Conservation (phyloP, 2,329 filamentous ascomycete genomes). For the Pleurostoma richardsiae region DNA sequence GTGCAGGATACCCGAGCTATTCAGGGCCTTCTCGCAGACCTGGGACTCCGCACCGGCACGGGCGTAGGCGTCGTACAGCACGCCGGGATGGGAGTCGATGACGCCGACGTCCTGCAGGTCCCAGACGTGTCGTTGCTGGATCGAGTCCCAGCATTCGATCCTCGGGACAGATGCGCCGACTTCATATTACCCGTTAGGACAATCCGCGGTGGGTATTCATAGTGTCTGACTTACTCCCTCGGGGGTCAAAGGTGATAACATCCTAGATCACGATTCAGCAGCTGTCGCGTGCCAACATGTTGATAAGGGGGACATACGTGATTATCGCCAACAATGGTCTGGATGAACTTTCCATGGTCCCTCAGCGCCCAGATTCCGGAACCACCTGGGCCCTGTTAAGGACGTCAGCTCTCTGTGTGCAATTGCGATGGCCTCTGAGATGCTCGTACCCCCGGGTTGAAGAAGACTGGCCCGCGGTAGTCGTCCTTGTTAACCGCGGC, state of each 20-base stretch:
- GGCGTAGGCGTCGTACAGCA: constrained; percentile 38
- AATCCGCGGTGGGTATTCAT: too few species aligned
- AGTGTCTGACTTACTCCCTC: constrained; percentile 29
- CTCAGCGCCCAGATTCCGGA: constrained; percentile 32
- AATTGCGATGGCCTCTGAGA: too few species aligned
- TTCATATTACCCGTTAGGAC: neutral
- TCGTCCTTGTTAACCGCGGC: constrained; percentile 18
- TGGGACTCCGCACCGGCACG: constrained; percentile 34
- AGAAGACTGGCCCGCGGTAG: constrained; percentile 28
- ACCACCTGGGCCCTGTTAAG: constrained; percentile 40
- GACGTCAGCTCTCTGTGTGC: too few species aligned
- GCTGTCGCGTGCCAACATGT: neutral
- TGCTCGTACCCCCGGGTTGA: constrained; percentile 28
- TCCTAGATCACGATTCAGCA: constrained; percentile 23
- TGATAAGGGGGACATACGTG: constrained; percentile 24
- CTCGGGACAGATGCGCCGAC: constrained; percentile 44
- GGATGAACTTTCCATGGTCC: constrained; percentile 26
- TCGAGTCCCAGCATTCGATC: constrained; percentile 44
- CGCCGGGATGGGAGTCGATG: constrained; percentile 39
- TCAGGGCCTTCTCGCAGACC: constrained; percentile 34
- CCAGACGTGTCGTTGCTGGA: constrained; percentile 36
- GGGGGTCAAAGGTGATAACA: constrained; percentile 45
- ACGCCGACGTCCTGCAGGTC: constrained; percentile 35
- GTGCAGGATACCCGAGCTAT: constrained; percentile 26
- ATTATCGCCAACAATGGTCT: constrained; percentile 40